Conservation (phyloP, 1,284 basidiomycete genomes). For the Wolfiporia cocos region DNA sequence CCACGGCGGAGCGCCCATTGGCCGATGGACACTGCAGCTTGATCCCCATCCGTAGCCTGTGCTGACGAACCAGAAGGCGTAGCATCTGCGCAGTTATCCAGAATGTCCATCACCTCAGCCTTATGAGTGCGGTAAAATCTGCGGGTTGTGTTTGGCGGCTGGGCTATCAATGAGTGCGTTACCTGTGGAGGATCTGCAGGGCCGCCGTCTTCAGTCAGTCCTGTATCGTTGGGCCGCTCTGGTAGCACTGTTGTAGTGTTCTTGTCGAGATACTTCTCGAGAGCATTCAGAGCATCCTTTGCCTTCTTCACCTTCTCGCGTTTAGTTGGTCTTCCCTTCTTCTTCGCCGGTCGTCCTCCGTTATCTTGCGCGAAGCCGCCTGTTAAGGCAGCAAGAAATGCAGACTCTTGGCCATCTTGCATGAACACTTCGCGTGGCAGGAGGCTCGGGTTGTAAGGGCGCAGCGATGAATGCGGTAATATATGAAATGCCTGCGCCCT, state of each 20-base stretch:
- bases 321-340: conserved; percentile 63
- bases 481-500: conserved; percentile 48
- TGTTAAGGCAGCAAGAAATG: conserved; percentile 7
- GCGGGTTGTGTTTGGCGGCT: conserved; percentile 30
- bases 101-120: conserved; percentile 29
- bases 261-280: conserved; percentile 49
- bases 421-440: conserved; percentile 61
- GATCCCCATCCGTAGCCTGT: neutral
- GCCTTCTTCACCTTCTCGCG: conserved; percentile 52
- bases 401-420: conserved; percentile 29
- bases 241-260: conserved; percentile 21
- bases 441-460: conserved; percentile 50
- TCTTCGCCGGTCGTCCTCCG: conserved; percentile 30
- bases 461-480: conserved; percentile 43
- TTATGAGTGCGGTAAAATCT: conserved; percentile 37
- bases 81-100: conserved; percentile 18
- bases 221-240: no score
- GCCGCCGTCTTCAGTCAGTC: no score
- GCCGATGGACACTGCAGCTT: conserved; percentile 10
- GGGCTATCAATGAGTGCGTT: conserved; percentile 32
- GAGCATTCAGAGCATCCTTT: conserved; percentile 39
- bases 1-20: conserved; percentile 32
- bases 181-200: conserved; percentile 9
- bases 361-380: conserved; percentile 5
- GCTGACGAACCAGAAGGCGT: conserved; percentile 1